A percentile compares a stretch with the other conserved stretches of the same genome.
Conservation (phyloP, 108 stramenopile species). For the Pseudonitzschia pungens region DNA sequence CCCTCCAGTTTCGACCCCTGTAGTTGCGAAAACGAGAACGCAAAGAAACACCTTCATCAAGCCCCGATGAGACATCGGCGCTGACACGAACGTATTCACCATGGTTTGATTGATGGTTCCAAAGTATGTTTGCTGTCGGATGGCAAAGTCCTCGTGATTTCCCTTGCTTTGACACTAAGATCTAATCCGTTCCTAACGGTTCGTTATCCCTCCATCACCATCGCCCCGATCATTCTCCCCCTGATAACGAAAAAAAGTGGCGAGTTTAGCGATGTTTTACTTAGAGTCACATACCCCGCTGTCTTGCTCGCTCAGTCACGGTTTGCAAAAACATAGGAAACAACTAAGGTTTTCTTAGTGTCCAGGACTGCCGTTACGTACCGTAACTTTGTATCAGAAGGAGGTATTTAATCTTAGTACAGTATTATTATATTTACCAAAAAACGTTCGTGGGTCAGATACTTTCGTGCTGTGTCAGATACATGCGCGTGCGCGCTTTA, state of each 20-base stretch:
- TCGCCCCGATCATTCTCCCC: not conserved
- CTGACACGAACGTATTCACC: not conserved
- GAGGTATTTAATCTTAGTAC: too few species aligned
- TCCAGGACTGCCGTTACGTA: too few species aligned
- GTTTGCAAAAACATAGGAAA: not conserved
- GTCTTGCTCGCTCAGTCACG: conserved; percentile 7
- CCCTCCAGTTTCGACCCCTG: conserved; percentile 1
- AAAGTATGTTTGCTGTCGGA: not conserved
- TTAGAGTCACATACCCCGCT: not conserved
- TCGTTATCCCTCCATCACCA: not conserved
- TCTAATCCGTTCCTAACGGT: not conserved
- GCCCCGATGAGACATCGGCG: not conserved
- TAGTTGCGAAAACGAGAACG: not conserved
- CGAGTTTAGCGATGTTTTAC: not conserved
- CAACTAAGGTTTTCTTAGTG: too few species aligned
- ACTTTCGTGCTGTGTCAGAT: too few species aligned
- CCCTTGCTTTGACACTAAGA: not conserved
- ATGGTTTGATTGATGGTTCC: not conserved
- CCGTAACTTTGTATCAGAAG: too few species aligned
- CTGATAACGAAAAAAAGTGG: not conserved
- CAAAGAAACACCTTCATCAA: conserved; percentile 4
- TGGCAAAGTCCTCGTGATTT: not conserved
- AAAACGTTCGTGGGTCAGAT: too few species aligned
- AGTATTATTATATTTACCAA: too few species aligned
- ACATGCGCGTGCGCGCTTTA: too few species aligned